Conservation (phyloP, 192 early-diverging fungal species). For the Gigaspora rosea region DNA sequence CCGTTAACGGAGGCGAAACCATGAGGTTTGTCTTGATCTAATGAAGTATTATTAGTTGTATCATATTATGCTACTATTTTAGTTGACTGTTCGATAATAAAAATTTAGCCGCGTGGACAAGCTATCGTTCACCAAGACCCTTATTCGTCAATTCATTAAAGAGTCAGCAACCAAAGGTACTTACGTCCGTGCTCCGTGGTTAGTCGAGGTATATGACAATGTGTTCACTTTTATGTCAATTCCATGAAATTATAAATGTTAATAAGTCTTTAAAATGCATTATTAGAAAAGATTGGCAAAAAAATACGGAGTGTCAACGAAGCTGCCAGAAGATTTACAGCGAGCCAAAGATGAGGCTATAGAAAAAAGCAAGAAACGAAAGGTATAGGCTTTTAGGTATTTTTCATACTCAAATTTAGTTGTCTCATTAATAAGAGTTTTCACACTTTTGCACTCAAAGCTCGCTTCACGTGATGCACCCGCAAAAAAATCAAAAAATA, state of each 20-base stretch:
- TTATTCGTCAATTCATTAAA: slow-evolving; percentile 69
- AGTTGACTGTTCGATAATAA: background rate
- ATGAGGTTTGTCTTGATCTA: slow-evolving; percentile 31
- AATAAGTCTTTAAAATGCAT: background rate
- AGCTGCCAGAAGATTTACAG: slow-evolving; percentile 47
- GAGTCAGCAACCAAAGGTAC: slow-evolving; percentile 66
- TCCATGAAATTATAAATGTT: background rate
- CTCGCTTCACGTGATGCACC: background rate
- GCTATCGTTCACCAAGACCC: slow-evolving; percentile 67
- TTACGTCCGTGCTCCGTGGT: slow-evolving; percentile 74
- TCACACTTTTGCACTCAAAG: background rate
- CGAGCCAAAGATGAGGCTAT: slow-evolving; percentile 41
- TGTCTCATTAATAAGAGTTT: background rate
- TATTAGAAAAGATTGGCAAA: slow-evolving; percentile 42
- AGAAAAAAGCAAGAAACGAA: slow-evolving; percentile 43
- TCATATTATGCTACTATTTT: background rate
- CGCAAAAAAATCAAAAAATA: background rate
- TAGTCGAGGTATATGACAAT: slow-evolving; percentile 54
- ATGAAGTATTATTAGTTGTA: too few species aligned
- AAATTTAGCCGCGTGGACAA: slow-evolving; percentile 55
- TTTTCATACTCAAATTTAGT: background rate
- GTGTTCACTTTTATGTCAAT: background rate
- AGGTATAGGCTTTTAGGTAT: slow-evolving; percentile 6
- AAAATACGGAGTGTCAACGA: slow-evolving; percentile 50
- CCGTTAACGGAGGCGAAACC: slow-evolving; percentile 39